phyloP scores from a whole-genome alignment of 192 early-diverging fungal genomes.

The Podila horticola region DNA sequence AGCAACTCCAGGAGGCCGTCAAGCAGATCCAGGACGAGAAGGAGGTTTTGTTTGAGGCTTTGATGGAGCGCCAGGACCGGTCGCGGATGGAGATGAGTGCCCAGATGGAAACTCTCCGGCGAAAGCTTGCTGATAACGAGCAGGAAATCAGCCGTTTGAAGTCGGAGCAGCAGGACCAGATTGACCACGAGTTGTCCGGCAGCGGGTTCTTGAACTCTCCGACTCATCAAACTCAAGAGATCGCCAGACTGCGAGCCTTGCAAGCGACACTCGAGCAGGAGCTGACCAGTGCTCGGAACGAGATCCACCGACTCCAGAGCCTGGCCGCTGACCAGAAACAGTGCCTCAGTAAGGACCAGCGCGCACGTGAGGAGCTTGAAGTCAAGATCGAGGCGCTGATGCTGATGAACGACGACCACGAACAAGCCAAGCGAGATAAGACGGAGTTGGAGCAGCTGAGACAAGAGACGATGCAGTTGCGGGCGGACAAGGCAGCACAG shows the following conservation, averaged over 20 bases:
- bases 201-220: not conserved
- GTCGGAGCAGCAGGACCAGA: not conserved
- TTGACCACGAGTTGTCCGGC: not conserved
- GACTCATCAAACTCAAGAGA: not conserved
- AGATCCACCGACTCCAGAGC: not conserved
- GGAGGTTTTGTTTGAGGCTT: slow-evolving; percentile 5
- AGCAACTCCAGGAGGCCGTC: slow-evolving; percentile 6
- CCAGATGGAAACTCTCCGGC: slow-evolving; percentile 8
- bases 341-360: not conserved
- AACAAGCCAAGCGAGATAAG: not conserved
- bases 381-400: slow-evolving; percentile 5
- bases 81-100: slow-evolving; percentile 8
- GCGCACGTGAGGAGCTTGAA: slow-evolving; percentile 12
- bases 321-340: not conserved
- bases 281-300: not conserved
- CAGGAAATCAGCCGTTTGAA: not conserved
- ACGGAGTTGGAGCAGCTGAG: slow-evolving; percentile 1
- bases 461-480: slow-evolving; percentile 3
- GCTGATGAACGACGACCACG: not conserved
- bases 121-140: not conserved
- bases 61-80: slow-evolving; percentile 15
- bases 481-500: not conserved
- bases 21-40: slow-evolving; percentile 29
- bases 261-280: slow-evolving; percentile 6
- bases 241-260: not conserved